Conservation (phyloP, 2,329 filamentous ascomycete genomes). For the Arthrobotrys sphaeroides region DNA sequence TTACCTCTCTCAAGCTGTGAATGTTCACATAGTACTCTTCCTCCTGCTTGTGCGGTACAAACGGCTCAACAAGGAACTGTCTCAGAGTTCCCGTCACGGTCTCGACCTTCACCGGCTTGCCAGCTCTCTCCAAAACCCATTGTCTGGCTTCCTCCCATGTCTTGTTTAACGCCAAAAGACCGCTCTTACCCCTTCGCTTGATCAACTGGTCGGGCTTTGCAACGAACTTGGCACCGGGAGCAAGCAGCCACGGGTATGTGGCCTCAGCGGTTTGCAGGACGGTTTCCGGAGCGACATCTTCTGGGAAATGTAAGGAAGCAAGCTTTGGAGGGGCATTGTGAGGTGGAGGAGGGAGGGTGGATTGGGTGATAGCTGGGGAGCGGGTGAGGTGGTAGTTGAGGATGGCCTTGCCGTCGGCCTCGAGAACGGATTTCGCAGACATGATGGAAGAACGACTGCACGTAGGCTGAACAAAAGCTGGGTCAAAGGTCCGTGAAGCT, state of each 20-base stretch:
- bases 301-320: slow-evolving; percentile 89
- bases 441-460: slow-evolving; percentile 65
- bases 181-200: slow-evolving; percentile 99
- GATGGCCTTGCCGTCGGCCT: slow-evolving; percentile 99
- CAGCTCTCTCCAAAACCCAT: slow-evolving; percentile 91
- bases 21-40: slow-evolving; percentile 99
- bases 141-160: slow-evolving; percentile 91
- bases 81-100: slow-evolving; percentile 85
- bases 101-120: slow-evolving; percentile 93
- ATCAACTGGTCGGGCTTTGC: slow-evolving; percentile 99
- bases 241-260: slow-evolving; percentile 94
- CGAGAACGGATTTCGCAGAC: slow-evolving; percentile 96
- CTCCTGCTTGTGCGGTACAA: slow-evolving; percentile 92
- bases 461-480: slow-evolving; percentile 35
- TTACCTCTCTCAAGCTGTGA: slow-evolving; percentile 98
- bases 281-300: slow-evolving; percentile 81
- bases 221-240: slow-evolving; percentile 86
- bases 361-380: slow-evolving; percentile 96
- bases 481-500: slow-evolving; percentile 54
- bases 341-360: slow-evolving; percentile 81
- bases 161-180: slow-evolving; percentile 95
- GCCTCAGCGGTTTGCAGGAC: slow-evolving; percentile 95
- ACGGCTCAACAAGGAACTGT: slow-evolving; percentile 97
- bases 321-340: slow-evolving; percentile 94
- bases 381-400: slow-evolving; percentile 99